phyloP scores from a whole-genome alignment of 345 rosid species.

The Angophora floribunda region DNA sequence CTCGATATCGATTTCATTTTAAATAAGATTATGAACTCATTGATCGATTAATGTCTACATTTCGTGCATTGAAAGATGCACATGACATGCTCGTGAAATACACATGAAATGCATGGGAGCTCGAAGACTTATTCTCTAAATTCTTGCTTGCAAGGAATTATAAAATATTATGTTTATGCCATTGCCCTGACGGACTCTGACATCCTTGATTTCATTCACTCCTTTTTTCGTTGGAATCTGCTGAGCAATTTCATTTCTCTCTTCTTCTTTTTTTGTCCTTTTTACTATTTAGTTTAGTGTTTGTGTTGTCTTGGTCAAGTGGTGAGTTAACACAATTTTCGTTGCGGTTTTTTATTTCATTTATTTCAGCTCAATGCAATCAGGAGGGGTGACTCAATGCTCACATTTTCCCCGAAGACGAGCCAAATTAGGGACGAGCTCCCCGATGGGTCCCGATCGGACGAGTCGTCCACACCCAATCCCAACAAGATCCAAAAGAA shows the following conservation, averaged over 20 bases:
- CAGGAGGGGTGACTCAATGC: conserved; percentile 16
- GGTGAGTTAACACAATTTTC: background rate
- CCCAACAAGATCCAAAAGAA: conserved; percentile 26
- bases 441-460: conserved; percentile 11
- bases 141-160: background rate
- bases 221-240: background rate
- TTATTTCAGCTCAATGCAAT: conserved; percentile 21
- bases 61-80: background rate
- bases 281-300: background rate
- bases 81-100: background rate
- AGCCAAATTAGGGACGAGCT: conserved; percentile 4
- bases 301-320: background rate
- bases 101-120: background rate
- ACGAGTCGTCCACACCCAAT: conserved; percentile 19
- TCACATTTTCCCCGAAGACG: conserved; percentile 6
- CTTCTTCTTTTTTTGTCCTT: background rate
- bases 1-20: background rate
- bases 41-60: background rate
- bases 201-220: background rate
- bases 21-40: background rate
- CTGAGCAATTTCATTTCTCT: background rate
- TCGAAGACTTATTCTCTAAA: background rate
- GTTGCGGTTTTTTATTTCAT: background rate
- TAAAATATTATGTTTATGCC: background rate
- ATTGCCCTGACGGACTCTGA: background rate